Evolutionary conservation across 805 yeast genomes (phyloP), one percentile per base, ranked within the genome.

Genomic region (Sugiyamaella smithiae): DNA sequence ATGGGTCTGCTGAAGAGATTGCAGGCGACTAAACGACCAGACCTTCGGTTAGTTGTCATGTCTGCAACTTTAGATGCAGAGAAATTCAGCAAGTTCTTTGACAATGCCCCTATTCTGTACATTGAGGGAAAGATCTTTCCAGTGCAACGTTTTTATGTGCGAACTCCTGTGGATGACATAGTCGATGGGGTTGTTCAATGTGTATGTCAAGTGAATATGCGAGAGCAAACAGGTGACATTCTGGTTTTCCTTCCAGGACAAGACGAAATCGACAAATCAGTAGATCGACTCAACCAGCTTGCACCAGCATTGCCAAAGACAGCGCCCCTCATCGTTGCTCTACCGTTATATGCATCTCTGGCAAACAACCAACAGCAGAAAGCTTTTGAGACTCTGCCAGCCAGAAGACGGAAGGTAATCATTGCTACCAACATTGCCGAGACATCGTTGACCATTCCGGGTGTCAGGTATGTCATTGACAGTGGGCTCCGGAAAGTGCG

Each of bases 361-460:
- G 85, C 97, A 1, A 95, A 96, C 12, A 72, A 74, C 2, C 84
- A 83, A 54, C 99, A 93, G 64, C 78, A 83, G 61, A 74, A 76
- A 55, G 91, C 89, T n/a, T 93, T 93, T 57, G 72, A 76, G 17
- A 78, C 80, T 19, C 67, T 85, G 1, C 77, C 81, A 26, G 68
- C 75, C n/a, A 74, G 82, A 58, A 79, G 79, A 60, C 77, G 99
- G 56, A 93, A 93, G 64, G 83, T 93, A 36, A 86, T 93, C 24
- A 68, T 93, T 50, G 88, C 98, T 5, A 93, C 99, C 1, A 93
- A 93, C 64, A 89, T 93, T 57, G 99, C 99, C 0, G 99, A 93
- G 70, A 93, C 99, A 0, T 93, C 99, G 25, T 82, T 93, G 52
- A 93, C 99, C 2, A 93, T 93, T 29, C 82, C 95, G 11, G 99